Evolutionary conservation across 345 rosid species (phyloP).

Genomic region (Alliaria petiolata): DNA sequence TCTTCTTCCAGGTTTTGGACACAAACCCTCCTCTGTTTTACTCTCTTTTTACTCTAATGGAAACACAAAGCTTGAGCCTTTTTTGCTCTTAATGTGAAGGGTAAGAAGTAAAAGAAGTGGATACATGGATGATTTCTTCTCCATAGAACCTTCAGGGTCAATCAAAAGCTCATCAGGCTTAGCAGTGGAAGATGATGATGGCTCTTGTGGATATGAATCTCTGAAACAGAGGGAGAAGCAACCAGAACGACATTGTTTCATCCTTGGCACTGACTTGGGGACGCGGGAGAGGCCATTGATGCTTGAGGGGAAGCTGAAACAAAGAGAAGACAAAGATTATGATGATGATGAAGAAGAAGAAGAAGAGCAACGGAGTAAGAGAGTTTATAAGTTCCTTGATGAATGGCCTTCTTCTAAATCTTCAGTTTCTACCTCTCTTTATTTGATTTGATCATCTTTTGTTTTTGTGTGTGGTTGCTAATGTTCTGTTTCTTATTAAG

Average conservation of each 20-base stretch:
- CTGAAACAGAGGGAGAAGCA: slow-evolving; percentile 49
- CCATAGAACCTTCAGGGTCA: slow-evolving; percentile 57
- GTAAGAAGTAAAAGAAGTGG: slow-evolving; percentile 43
- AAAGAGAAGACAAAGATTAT: slow-evolving; percentile 11
- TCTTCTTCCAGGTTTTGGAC: slow-evolving; percentile 16
- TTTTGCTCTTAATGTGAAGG: neutral
- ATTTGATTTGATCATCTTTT: slow-evolving; percentile 18
- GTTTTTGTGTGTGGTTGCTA: neutral
- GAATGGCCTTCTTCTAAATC: slow-evolving; percentile 59
- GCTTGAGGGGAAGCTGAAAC: slow-evolving; percentile 30
- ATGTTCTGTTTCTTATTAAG: neutral
- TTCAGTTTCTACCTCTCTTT: slow-evolving; percentile 24
- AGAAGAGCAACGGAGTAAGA: slow-evolving; percentile 55
- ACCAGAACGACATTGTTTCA: slow-evolving; percentile 35
- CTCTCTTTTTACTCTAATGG: slow-evolving; percentile 24
- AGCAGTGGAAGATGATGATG: slow-evolving; percentile 46
- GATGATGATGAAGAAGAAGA: slow-evolving; percentile 18
- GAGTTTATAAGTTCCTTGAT: slow-evolving; percentile 79
- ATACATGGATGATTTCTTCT: slow-evolving; percentile 69
- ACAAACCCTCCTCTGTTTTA: slow-evolving; percentile 34
- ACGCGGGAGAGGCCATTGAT: slow-evolving; percentile 35
- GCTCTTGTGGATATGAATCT: slow-evolving; percentile 59
- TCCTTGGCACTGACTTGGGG: slow-evolving; percentile 35
- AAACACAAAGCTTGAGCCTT: slow-evolving; percentile 18
- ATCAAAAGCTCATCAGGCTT: slow-evolving; percentile 53